Evolutionary conservation across 371 early-diverging fungal species (phyloP), one percentile per base, ranked within the genome.

Genomic region (Sporodiniella umbellata): DNA sequence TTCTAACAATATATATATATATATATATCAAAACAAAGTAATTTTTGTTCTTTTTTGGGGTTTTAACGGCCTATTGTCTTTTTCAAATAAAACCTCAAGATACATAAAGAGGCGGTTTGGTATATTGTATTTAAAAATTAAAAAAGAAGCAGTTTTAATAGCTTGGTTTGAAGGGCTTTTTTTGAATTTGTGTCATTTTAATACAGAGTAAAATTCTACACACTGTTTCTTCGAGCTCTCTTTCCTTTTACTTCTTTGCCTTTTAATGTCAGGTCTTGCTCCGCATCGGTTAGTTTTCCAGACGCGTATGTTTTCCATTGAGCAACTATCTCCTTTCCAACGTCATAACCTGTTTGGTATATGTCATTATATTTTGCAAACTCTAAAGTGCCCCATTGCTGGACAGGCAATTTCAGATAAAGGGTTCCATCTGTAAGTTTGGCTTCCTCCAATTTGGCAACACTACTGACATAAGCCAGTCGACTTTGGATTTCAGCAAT

Each of bases 401-500:
- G 82, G 0, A 98, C 93, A 14, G 96, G 96, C 18, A 98, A 88
- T 18, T 87, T 85, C 51, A 97, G 57, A 59, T 98, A 96, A 14
- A 95, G 73, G 35, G 87, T 84, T n/a, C 94, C 90, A 21, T 88
- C 87, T 2, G 85, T 85, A 10, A 72, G 55, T 70, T 95, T 96
- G 53, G 93, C 95, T 37, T 87, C 93, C 68, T 97, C 92, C 24
- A 99, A 68, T 59, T 89, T 86, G 51, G 85, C 83, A 8, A 96
- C 95, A 44, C 91, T 86, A 33, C 93, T 89, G n/a, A 97, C 93
- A 75, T 98, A 99, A 0, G 99, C 93, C 23, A 99, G 69, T 23
- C 99, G 81, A 40, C 93, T 90, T 78, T 99, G 99, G 61, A 99
- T 93, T 49, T 99, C 99, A 6, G 96, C 87, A 63, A 98, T 80